Conservation (phyloP, 75 land plant species). For the Sequoiadendron giganteum region DNA sequence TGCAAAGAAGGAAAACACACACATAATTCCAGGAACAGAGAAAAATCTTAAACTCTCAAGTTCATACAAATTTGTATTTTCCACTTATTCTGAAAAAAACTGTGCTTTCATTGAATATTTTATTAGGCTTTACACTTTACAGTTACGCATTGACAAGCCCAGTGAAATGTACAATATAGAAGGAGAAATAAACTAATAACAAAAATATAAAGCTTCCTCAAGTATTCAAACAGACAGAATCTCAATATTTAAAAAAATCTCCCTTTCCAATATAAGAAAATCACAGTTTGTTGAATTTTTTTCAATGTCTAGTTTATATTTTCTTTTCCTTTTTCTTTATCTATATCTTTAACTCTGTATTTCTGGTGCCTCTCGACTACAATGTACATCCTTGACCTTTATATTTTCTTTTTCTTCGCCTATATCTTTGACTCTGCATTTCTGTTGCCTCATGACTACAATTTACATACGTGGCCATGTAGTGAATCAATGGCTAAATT, state of each 20-base stretch:
- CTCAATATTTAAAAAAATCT: background rate
- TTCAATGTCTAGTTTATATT: background rate
- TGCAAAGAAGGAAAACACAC: constrained; percentile 26
- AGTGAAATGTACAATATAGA: background rate
- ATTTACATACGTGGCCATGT: background rate
- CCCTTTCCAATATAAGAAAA: background rate
- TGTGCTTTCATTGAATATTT: background rate
- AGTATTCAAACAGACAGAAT: background rate
- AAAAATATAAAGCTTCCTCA: constrained; percentile 7
- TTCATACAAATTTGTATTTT: background rate
- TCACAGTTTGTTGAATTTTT: background rate
- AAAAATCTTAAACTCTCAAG: background rate
- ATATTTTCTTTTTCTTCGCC: background rate
- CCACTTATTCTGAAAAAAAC: background rate
- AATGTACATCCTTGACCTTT: too few species aligned
- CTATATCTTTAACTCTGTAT: too few species aligned
- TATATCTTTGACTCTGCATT: too few species aligned
- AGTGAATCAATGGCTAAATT: background rate
- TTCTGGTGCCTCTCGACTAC: too few species aligned
- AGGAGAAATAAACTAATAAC: background rate
- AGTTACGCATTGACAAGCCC: background rate
- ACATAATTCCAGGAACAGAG: background rate
- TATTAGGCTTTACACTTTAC: background rate
- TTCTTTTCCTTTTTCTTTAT: too few species aligned
- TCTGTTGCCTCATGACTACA: background rate